These are phyloP conservation scores for Trametes coccinea DNA, from an alignment of 768 basidiomycete genomes.

Conservation along the genomic window DNA sequence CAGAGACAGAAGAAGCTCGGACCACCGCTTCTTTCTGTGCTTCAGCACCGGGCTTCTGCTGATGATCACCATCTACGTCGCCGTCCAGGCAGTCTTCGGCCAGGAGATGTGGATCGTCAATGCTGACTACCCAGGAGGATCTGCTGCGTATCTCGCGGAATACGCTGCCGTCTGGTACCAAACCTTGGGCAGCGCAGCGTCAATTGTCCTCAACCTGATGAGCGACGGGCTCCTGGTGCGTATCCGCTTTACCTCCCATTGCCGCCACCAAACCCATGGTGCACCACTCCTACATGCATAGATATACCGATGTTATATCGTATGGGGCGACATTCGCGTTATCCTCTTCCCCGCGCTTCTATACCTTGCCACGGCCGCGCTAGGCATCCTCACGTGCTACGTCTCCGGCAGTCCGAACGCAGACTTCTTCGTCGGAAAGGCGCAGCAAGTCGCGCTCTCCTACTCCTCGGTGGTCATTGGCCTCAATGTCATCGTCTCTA, in stretches of 20 bases:
- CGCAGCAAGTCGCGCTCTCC: slow-evolving; percentile 11
- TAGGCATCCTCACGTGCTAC: slow-evolving; percentile 16
- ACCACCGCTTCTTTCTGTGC: slow-evolving; percentile 10
- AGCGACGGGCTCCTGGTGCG: slow-evolving; percentile 42
- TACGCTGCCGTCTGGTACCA: slow-evolving; percentile 34
- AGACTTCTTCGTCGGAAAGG: slow-evolving; percentile 18
- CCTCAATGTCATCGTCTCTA: slow-evolving; percentile 16
- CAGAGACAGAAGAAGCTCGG: not conserved
- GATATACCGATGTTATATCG: slow-evolving; percentile 41
- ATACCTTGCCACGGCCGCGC: slow-evolving; percentile 18
- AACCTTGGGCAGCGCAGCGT: slow-evolving; percentile 31
- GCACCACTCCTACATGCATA: slow-evolving; percentile 14
- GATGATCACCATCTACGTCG: slow-evolving; percentile 36
- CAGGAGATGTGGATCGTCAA: slow-evolving; percentile 41
- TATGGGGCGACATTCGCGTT: slow-evolving; percentile 30
- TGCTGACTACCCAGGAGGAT: slow-evolving; percentile 37
- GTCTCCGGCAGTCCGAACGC: slow-evolving; percentile 13
- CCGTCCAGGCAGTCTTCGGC: slow-evolving; percentile 33
- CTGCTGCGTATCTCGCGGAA: slow-evolving; percentile 33
- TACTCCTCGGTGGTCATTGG: slow-evolving; percentile 19
- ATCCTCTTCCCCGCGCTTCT: slow-evolving; percentile 15
- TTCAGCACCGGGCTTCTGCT: slow-evolving; percentile 31
- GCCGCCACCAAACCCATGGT: not conserved
- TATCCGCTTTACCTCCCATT: not conserved
- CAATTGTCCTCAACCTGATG: slow-evolving; percentile 35